Percentiles rank a stretch among this genome's conserved stretches.
Conservation (phyloP, 2,329 filamentous ascomycete species). For the Fusarium ambrosium region DNA sequence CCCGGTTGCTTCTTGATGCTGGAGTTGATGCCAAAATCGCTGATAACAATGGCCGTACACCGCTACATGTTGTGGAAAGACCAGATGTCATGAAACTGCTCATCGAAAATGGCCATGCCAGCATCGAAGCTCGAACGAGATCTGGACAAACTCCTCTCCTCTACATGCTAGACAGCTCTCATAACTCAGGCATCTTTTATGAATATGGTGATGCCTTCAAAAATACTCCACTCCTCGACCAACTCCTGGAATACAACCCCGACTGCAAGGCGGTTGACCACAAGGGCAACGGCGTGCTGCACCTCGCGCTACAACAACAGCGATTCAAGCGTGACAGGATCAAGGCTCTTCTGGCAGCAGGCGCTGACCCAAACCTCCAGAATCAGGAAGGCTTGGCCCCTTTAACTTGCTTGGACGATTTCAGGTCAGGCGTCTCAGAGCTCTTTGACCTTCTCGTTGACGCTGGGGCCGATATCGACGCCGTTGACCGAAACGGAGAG, state of each 20-base stretch:
- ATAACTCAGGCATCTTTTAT: neutral
- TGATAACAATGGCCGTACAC: slow-evolving; percentile 16
- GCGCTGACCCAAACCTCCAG: slow-evolving; percentile 40
- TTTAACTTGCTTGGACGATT: slow-evolving; percentile 12
- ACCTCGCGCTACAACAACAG: slow-evolving; percentile 12
- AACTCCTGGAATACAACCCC: slow-evolving; percentile 35
- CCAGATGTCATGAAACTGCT: slow-evolving; percentile 36
- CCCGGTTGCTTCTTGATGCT: slow-evolving; percentile 39
- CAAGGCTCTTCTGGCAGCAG: slow-evolving; percentile 26
- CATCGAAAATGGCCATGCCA: slow-evolving; percentile 42
- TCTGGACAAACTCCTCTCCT: slow-evolving; percentile 42
- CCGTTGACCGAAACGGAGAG: slow-evolving; percentile 26
- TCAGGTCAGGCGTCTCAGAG: neutral
- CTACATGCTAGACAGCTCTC: neutral
- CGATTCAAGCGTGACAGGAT: neutral
- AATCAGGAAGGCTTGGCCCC: slow-evolving; percentile 36
- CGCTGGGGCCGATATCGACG: slow-evolving; percentile 40
- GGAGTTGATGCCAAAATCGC: slow-evolving; percentile 39
- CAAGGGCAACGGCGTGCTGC: slow-evolving; percentile 35
- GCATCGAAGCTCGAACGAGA: slow-evolving; percentile 34
- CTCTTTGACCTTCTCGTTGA: slow-evolving; percentile 16
- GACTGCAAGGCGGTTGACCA: slow-evolving; percentile 32
- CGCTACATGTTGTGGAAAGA: slow-evolving; percentile 25
- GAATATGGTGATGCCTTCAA: neutral
- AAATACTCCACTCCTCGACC: neutral